Conservation (phyloP, 352 stramenopile genomes). For the Phytopythium aichiense region DNA sequence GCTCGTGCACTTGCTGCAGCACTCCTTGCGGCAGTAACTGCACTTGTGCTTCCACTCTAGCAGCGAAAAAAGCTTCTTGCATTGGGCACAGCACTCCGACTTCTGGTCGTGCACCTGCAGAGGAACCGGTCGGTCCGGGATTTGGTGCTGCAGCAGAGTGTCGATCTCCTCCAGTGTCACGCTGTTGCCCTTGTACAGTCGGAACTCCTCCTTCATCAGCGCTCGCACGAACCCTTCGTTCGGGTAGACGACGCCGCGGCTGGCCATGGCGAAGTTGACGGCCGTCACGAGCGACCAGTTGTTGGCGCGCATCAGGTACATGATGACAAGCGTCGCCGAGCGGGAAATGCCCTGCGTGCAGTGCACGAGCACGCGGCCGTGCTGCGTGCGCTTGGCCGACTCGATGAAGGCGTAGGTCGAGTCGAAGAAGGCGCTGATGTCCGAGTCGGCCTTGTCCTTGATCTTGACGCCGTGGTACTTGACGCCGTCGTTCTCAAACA, state of each 20-base stretch:
- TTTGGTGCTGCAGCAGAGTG: constrained; percentile 62
- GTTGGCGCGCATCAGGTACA: constrained; percentile 84
- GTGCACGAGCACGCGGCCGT: constrained; percentile 77
- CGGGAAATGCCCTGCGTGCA: constrained; percentile 85
- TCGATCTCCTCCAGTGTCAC: constrained; percentile 67
- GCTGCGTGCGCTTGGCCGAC: constrained; percentile 66
- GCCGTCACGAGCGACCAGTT: constrained; percentile 82
- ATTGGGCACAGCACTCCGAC: constrained; percentile 67
- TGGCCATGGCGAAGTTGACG: constrained; percentile 75
- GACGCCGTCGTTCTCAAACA: constrained; percentile 63
- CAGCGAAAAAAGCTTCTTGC: constrained; percentile 70
- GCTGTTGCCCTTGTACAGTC: constrained; percentile 77
- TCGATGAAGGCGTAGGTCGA: constrained; percentile 72
- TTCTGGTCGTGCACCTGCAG: constrained; percentile 56
- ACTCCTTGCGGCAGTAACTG: constrained; percentile 73
- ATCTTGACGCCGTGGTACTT: constrained; percentile 79
- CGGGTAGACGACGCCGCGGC: constrained; percentile 74
- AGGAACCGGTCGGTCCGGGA: constrained; percentile 70
- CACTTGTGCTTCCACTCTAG: constrained; percentile 86
- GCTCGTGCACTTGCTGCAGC: constrained; percentile 82
- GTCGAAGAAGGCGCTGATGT: constrained; percentile 75
- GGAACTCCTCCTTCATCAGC: constrained; percentile 75
- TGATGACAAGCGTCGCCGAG: constrained; percentile 78
- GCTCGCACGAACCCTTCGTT: constrained; percentile 78
- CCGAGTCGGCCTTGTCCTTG: constrained; percentile 65